phyloP scores from a whole-genome alignment of 2,329 filamentous ascomycete species.

The Alternaria triticina region DNA sequence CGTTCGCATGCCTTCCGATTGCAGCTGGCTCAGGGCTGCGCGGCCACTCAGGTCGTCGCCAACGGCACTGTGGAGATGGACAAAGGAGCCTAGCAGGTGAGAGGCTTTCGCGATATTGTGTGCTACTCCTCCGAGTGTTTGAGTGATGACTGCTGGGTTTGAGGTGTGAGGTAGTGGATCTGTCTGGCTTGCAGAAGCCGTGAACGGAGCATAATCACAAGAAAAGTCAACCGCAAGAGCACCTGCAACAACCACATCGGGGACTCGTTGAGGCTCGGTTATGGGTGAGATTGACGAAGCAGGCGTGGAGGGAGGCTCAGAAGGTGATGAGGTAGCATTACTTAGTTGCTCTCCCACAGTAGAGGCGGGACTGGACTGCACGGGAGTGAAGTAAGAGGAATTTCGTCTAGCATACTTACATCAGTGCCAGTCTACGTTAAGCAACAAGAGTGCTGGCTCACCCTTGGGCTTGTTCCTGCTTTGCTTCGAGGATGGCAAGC shows the following conservation, averaged over 20 bases:
- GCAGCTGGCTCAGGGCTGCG: slow-evolving; percentile 71
- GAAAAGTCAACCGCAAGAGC: slow-evolving; percentile 86
- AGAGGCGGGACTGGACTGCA: slow-evolving; percentile 21
- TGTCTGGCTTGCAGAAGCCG: slow-evolving; percentile 46
- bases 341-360: slow-evolving; percentile 12
- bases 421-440: slow-evolving; percentile 42
- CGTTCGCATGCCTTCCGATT: slow-evolving; percentile 68
- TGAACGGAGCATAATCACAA: slow-evolving; percentile 73
- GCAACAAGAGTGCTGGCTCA: slow-evolving; percentile 45
- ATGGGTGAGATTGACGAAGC: slow-evolving; percentile 3
- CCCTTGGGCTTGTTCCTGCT: slow-evolving; percentile 43
- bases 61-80: slow-evolving; percentile 79
- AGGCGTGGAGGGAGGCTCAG: slow-evolving; percentile 15
- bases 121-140: slow-evolving; percentile 88
- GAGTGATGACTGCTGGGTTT: slow-evolving; percentile 80
- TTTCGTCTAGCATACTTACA: slow-evolving; percentile 47
- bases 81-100: slow-evolving; percentile 69
- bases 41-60: slow-evolving; percentile 80
- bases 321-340: slow-evolving; percentile 22
- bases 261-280: slow-evolving; percentile 3
- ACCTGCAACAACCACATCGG: slow-evolving; percentile 84
- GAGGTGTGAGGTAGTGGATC: slow-evolving; percentile 74
- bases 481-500: slow-evolving; percentile 60
- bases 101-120: slow-evolving; percentile 89
- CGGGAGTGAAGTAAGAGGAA: slow-evolving; percentile 30